phyloP scores from a whole-genome alignment of 495 filamentous ascomycete genomes.

The Amphirosellinia nigrospora region DNA sequence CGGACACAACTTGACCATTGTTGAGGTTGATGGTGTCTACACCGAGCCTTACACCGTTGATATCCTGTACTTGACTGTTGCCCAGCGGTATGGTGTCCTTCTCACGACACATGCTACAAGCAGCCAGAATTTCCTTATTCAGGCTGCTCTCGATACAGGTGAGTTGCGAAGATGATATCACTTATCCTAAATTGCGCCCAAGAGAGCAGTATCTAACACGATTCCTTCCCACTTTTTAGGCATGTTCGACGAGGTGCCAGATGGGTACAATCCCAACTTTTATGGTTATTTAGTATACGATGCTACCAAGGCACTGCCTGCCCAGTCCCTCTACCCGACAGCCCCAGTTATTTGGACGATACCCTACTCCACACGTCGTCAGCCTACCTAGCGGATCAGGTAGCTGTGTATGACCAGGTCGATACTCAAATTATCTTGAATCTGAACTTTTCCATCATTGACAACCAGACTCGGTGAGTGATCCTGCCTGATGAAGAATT shows the following conservation, averaged over 20 bases:
- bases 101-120: conserved; percentile 40
- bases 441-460: conserved; percentile 71
- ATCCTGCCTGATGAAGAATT: background rate
- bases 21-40: conserved; percentile 57
- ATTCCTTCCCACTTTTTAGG: conserved; percentile 43
- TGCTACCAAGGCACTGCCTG: conserved; percentile 56
- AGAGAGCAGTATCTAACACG: background rate
- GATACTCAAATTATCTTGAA: conserved; percentile 62
- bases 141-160: conserved; percentile 54
- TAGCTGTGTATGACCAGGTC: conserved; percentile 49
- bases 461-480: conserved; percentile 64
- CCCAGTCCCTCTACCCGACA: conserved; percentile 41
- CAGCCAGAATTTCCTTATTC: conserved; percentile 63
- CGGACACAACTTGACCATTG: conserved; percentile 66
- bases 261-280: conserved; percentile 62
- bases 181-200: conserved; percentile 28
- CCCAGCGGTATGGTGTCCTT: conserved; percentile 72
- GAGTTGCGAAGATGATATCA: conserved; percentile 7
- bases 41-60: conserved; percentile 41
- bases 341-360: conserved; percentile 62
- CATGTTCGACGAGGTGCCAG: conserved; percentile 61
- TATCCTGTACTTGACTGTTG: conserved; percentile 57
- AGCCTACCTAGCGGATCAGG: conserved; percentile 49
- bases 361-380: conserved; percentile 59
- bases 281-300: conserved; percentile 71